Base-by-base conservation (phyloP, 495 filamentous ascomycete species). In the Podospora comata region DNA sequence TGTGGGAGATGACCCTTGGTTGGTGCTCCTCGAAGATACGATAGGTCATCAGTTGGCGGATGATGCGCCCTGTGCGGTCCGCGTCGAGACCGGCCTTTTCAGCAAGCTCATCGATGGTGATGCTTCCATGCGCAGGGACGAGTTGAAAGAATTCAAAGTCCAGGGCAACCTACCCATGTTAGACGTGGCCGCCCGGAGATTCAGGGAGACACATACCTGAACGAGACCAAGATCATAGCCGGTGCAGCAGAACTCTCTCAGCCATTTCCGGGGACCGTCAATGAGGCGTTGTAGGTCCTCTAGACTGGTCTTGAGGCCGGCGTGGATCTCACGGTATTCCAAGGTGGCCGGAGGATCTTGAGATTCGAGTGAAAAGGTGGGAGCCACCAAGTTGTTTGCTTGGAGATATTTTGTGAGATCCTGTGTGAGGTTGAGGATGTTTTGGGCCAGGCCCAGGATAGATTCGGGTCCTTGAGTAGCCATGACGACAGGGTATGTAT, bases 41-140 rank as follows among this genome's bases (percentile, higher is more conserved):
- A 30, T 61, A 30, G n/a, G 59, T 61, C 20, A 30, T 28, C 16
- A 61, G 26, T 7, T 28, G 16, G 5, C 26, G 26, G 20, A 61
- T 6, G 16, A 61, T 30, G 6, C 59, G 59, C 7, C 23, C 20
- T 0, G 59, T 61, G 23, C 59, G 59, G 23, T 61, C 26, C 27
- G 13, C 23, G 18, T 61, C 59, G 9, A 61, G 26, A 4, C 59
- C 59, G 23, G 59, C 59, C 30, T 61, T 61, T 61, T 61, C 59
- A 3, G 59, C 59, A 11, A 61, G 23, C 20, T 61, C 59, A 15
- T 26, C 26, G 23, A 61, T 28, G 7, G 59, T 61, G 16, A 30
- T 30, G 30, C 59, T 32, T 18, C 30, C 59, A 30, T 61, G 16
- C 4, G 30, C 23, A 2, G 59, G 27, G 59, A 61, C 59, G 59